Percentiles rank a stretch among this genome's conserved stretches.
Evolutionary conservation across 73 alveolate genomes (phyloP).

Genomic region (Blepharisma stoltei): DNA sequence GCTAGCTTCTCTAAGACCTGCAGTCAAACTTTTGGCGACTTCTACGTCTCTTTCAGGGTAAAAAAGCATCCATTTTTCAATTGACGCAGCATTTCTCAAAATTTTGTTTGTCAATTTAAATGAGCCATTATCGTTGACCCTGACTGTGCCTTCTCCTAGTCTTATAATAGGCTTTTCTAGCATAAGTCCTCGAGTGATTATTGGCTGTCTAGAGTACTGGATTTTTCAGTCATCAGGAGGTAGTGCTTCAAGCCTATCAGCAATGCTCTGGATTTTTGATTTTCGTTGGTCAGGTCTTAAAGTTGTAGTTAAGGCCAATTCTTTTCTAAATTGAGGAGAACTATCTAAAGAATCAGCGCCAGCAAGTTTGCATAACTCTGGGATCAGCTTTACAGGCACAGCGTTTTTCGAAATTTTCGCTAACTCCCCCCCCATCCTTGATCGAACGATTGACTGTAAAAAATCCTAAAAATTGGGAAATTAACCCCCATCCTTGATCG

Average conservation of each 20-base stretch:
- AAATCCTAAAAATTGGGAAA: too few relatives aligned
- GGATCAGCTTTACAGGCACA: conserved; percentile 68
- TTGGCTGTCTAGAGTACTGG: conserved; percentile 45
- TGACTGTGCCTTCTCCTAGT: background rate
- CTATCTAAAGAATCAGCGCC: conserved; percentile 86
- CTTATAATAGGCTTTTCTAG: conserved; percentile 26
- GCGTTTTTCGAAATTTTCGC: conserved; percentile 3
- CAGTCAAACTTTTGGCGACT: background rate
- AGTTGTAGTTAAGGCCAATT: conserved; percentile 58
- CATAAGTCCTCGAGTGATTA: conserved; percentile 23
- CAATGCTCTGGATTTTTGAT: conserved; percentile 43
- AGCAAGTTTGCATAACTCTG: conserved; percentile 86
- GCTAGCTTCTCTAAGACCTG: background rate
- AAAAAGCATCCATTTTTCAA: conserved; percentile 20
- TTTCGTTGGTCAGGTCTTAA: conserved; percentile 59
- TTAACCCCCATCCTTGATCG: too few relatives aligned
- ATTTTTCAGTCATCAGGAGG: conserved; percentile 49
- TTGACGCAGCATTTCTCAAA: background rate
- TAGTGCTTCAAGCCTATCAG: conserved; percentile 30
- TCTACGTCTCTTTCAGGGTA: background rate
- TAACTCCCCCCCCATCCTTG: too few relatives aligned
- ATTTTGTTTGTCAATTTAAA: background rate
- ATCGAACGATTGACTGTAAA: too few relatives aligned
- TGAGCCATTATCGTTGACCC: background rate
- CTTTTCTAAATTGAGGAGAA: conserved; percentile 71